Evolutionary conservation across 108 stramenopile genomes (phyloP).

Genomic region (Cyclotella choctawhatcheeana): DNA sequence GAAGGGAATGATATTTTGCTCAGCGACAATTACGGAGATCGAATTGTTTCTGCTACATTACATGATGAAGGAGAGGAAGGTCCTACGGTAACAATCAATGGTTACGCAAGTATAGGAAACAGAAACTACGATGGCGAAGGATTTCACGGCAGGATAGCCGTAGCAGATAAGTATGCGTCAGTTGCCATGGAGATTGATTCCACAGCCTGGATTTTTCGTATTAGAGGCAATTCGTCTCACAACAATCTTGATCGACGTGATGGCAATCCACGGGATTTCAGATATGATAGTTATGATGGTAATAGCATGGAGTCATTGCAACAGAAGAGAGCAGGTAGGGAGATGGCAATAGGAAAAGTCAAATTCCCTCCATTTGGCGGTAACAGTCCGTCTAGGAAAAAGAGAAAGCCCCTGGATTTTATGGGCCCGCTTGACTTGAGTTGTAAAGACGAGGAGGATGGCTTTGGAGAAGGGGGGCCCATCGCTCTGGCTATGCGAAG

Average conservation of each 20-base stretch:
- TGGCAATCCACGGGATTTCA: slow-evolving; percentile 32
- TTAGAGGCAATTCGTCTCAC: slow-evolving; percentile 17
- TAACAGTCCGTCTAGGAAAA: slow-evolving; percentile 25
- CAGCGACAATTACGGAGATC: slow-evolving; percentile 15
- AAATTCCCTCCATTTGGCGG: slow-evolving; percentile 40
- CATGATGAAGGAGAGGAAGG: slow-evolving; percentile 30
- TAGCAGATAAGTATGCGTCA: slow-evolving; percentile 17
- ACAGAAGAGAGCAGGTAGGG: slow-evolving; percentile 13
- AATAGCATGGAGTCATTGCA: slow-evolving; percentile 11
- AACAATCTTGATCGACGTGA: slow-evolving; percentile 34
- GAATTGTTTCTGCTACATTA: slow-evolving; percentile 24
- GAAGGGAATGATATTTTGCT: slow-evolving; percentile 35
- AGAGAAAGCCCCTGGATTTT: slow-evolving; percentile 18
- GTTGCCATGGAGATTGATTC: slow-evolving; percentile 32
- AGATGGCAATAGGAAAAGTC: slow-evolving; percentile 48
- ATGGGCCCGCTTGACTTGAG: neutral
- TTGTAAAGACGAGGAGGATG: neutral
- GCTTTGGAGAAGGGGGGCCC: slow-evolving; percentile 29
- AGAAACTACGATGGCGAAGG: slow-evolving; percentile 25
- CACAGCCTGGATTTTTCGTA: slow-evolving; percentile 39
- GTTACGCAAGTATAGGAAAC: slow-evolving; percentile 32
- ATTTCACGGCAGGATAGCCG: slow-evolving; percentile 51
- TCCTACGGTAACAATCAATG: slow-evolving; percentile 17
- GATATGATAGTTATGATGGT: slow-evolving; percentile 8
- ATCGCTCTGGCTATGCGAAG: slow-evolving; percentile 35